phyloP scores from a whole-genome alignment of 495 filamentous ascomycete species.

The Echria macrotheca region DNA sequence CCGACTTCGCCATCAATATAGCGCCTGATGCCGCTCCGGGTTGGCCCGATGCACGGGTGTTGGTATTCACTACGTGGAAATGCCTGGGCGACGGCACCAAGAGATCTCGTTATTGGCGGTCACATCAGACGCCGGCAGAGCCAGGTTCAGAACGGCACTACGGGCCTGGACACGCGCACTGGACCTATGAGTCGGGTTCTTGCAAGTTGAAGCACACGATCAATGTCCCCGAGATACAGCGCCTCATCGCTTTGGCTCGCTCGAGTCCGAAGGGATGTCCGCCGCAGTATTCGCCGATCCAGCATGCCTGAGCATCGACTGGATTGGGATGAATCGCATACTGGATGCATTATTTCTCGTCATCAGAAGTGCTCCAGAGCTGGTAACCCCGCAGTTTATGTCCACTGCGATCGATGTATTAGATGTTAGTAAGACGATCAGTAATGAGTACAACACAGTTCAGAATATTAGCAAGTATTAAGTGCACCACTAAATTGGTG shows the following conservation, averaged over 20 bases:
- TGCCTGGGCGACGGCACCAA: neutral
- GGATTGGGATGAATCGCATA: no score
- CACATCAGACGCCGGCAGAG: constrained; percentile 1
- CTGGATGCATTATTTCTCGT: no score
- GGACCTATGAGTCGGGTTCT: neutral
- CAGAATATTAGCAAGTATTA: no score
- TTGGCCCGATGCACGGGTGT: constrained; percentile 6
- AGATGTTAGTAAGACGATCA: no score
- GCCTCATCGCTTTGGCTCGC: constrained; percentile 3
- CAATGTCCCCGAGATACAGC: constrained; percentile 2
- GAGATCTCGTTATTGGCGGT: neutral
- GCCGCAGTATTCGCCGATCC: no score
- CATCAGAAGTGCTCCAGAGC: no score
- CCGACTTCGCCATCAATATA: constrained; percentile 10
- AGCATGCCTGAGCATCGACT: no score
- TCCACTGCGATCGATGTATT: no score
- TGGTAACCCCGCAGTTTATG: no score
- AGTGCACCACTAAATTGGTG: no score
- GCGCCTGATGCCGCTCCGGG: constrained; percentile 4
- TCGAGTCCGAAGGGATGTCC: neutral
- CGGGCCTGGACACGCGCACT: neutral
- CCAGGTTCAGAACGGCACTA: constrained; percentile 4
- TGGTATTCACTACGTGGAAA: constrained; percentile 11
- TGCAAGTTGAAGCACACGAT: neutral
- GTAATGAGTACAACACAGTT: no score